Base-by-base conservation (phyloP, 768 basidiomycete species). In the Solioccasus polychromus region DNA sequence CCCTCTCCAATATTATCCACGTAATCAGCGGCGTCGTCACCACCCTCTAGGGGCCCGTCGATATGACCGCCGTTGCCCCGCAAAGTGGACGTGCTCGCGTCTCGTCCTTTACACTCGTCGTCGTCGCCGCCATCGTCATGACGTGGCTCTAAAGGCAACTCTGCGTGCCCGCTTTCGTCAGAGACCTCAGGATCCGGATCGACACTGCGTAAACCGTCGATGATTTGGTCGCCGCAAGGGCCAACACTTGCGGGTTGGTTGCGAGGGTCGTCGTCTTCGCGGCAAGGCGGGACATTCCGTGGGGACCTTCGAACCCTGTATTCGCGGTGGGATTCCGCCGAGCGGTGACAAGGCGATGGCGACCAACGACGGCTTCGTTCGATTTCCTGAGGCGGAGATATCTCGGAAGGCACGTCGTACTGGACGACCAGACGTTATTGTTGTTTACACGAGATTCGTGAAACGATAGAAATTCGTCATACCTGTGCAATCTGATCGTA, bases 401-500 rank as follows among this genome's bases (percentile, higher is more conserved):
- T 44, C 42, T 71, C 69, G 19, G 65, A 51, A 8, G 81, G 75
- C 2, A 58, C 56, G 54, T 87, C 83, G 56, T 88, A 88, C 84
- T 88, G 55, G 20, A 42, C 14, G 24, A 12, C 35, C n/a, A 15
- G 35, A 22, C 23, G 37, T 53, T 24, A 57, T 46, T 42, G 15
- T 5, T 12, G 30, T 15, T 5, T 12, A 15, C 30, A 31, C 30
- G 30, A 31, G 11, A n/a, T n/a, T n/a, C n/a, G n/a, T n/a, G n/a
- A n/a, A n/a, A n/a, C n/a, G 5, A 15, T 15, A 24, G 37, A 23
- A 5, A 31, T 46, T 51, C 55, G n/a, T 5, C 39, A n/a, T 54
- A 88, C 92, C 79, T 96, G 92, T 12, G 82, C 88, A 5, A 80
- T 75, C 12, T 74, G 74, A 62, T 97, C 93, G 60, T 94, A 97